Conservation (phyloP, 148 eudicot genomes). For the Amaranthus palmeri region DNA sequence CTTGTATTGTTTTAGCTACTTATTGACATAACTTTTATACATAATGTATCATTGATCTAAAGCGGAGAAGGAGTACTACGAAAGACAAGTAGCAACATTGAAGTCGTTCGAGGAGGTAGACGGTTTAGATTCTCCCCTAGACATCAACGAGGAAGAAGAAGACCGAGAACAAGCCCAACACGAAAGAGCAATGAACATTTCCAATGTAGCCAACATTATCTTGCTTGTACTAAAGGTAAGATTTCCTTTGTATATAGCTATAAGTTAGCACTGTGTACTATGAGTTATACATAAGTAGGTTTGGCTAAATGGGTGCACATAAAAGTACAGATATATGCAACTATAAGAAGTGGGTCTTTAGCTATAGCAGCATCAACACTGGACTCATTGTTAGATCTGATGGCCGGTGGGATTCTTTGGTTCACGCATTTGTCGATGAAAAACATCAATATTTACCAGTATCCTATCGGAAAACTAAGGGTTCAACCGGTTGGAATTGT, state of each 20-base stretch:
- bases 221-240: slow-evolving; percentile 62
- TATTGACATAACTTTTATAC: not conserved
- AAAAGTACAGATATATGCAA: slow-evolving; percentile 57
- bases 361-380: slow-evolving; percentile 79
- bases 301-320: not conserved
- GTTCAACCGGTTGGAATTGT: slow-evolving; percentile 79
- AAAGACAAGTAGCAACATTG: slow-evolving; percentile 59
- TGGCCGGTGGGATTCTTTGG: slow-evolving; percentile 77
- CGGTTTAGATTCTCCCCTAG: slow-evolving; percentile 30
- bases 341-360: slow-evolving; percentile 58
- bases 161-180: slow-evolving; percentile 46
- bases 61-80: slow-evolving; percentile 75
- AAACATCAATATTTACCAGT: slow-evolving; percentile 59
- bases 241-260: not conserved
- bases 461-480: slow-evolving; percentile 72
- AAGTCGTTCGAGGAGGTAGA: slow-evolving; percentile 71
- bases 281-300: not conserved
- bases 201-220: slow-evolving; percentile 53
- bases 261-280: not conserved
- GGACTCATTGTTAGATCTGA: slow-evolving; percentile 67
- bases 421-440: slow-evolving; percentile 74
- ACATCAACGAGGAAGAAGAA: slow-evolving; percentile 39
- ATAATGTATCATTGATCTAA: not conserved
- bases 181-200: slow-evolving; percentile 69
- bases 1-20: not conserved